These are phyloP conservation scores for Cinchona pubescens DNA, from an alignment of 257 asterid genomes.

Conservation along the genomic window DNA sequence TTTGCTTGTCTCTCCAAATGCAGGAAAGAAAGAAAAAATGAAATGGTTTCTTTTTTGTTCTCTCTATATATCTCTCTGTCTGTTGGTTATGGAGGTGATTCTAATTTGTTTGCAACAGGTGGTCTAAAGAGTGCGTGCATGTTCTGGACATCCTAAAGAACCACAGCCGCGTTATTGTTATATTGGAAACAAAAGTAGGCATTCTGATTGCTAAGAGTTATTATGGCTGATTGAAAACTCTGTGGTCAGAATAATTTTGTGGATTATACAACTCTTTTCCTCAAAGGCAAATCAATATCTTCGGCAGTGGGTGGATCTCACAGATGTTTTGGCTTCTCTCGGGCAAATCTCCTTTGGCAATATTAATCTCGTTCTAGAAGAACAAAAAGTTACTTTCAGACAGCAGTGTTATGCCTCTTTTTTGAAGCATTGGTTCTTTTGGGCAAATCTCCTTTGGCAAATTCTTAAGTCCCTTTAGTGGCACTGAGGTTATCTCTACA, in stretches of 20 bases:
- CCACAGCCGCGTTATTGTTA: constrained; percentile 1
- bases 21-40: neutral
- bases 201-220: neutral
- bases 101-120: too few species aligned
- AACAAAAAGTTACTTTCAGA: constrained; percentile 29
- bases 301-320: constrained; percentile 35
- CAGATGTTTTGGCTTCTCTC: constrained; percentile 19
- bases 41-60: neutral
- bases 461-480: constrained; percentile 33
- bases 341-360: constrained; percentile 76
- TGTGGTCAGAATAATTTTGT: constrained; percentile 14
- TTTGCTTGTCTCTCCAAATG: neutral
- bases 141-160: constrained; percentile 9
- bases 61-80: neutral
- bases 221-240: constrained; percentile 24
- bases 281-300: constrained; percentile 26
- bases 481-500: constrained; percentile 10
- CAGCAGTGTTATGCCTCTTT: constrained; percentile 19
- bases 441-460: constrained; percentile 76
- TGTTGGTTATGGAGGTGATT: neutral
- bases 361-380: constrained; percentile 29
- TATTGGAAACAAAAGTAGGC: neutral
- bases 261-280: constrained; percentile 22
- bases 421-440: constrained; percentile 24
- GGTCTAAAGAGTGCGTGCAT: constrained; percentile 8